Percentiles rank a stretch among this genome's conserved stretches.
These are phyloP conservation scores for Capsella rubella DNA, from an alignment of 441 rosid species.

Conservation along the genomic window DNA sequence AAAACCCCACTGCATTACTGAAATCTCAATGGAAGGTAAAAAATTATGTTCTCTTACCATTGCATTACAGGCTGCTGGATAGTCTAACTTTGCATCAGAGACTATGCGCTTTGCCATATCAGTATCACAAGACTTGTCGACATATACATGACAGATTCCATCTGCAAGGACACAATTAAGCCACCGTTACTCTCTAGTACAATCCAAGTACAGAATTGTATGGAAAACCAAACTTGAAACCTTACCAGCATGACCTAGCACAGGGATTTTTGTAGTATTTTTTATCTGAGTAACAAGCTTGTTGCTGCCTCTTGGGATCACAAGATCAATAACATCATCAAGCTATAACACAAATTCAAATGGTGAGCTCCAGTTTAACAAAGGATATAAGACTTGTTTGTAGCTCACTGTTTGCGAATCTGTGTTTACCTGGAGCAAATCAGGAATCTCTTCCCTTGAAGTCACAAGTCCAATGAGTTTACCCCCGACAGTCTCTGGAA, in stretches of 20 bases:
- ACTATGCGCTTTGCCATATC: conserved; percentile 87
- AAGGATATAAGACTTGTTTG: conserved; percentile 14
- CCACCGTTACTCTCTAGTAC: conserved; percentile 10
- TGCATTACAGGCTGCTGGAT: conserved; percentile 99
- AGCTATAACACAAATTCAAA: conserved; percentile 63
- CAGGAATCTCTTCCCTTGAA: conserved; percentile 97
- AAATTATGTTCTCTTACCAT: conserved; percentile 60
- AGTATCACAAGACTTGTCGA: conserved; percentile 86
- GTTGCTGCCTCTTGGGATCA: conserved; percentile 99
- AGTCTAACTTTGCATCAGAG: conserved; percentile 91
- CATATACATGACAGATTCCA: conserved; percentile 97
- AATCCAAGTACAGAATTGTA: neutral
- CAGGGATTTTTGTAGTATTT: conserved; percentile 93
- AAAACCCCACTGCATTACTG: conserved; percentile 4
- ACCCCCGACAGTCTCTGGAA: conserved; percentile 79
- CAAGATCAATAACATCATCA: conserved; percentile 98
- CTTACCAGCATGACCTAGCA: conserved; percentile 97
- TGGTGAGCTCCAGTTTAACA: conserved; percentile 34
- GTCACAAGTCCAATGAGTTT: conserved; percentile 93
- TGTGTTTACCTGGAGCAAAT: conserved; percentile 80
- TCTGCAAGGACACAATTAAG: conserved; percentile 51
- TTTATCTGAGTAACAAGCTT: conserved; percentile 92
- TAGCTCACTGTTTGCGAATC: conserved; percentile 17
- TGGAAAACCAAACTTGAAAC: conserved; percentile 25
- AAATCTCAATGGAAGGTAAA: conserved; percentile 5